Evolutionary conservation across 345 rosid genomes (phyloP).

Genomic region (Eucalyptus victrix): DNA sequence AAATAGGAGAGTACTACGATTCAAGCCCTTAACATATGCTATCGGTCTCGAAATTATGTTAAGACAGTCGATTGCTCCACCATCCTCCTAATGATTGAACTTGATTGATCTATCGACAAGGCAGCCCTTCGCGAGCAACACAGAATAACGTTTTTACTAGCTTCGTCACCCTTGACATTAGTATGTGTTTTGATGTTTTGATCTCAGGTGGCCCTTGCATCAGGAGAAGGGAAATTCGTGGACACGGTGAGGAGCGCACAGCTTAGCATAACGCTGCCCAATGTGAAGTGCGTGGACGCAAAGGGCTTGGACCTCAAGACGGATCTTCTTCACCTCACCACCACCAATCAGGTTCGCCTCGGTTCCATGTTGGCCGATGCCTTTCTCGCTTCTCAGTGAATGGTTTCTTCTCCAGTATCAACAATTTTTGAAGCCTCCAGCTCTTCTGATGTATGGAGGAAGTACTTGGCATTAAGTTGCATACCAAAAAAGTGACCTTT

Average conservation of each 20-base stretch:
- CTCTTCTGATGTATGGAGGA: not conserved
- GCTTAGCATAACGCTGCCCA: not conserved
- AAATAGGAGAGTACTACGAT: not conserved
- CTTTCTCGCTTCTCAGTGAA: not conserved
- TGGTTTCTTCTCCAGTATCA: not conserved
- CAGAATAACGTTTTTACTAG: not conserved
- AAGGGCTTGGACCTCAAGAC: constrained; percentile 14
- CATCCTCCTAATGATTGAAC: not conserved
- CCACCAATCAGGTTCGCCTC: constrained; percentile 9
- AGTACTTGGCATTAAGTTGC: not conserved
- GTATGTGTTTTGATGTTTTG: not conserved
- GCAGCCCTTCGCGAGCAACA: not conserved
- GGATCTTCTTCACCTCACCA: constrained; percentile 26
- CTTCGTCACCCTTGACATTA: not conserved
- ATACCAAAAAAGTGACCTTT: not conserved
- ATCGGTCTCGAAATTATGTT: not conserved
- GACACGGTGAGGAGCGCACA: constrained; percentile 21
- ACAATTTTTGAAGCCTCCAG: not conserved
- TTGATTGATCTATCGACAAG: not conserved
- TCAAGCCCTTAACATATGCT: not conserved
- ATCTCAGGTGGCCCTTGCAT: constrained; percentile 21
- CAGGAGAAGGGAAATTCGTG: constrained; percentile 20
- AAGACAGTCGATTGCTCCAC: not conserved
- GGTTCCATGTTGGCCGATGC: constrained; percentile 13
- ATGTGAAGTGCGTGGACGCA: constrained; percentile 24